phyloP scores from a whole-genome alignment of 805 yeast genomes.

The Kodamaea laetipori region DNA sequence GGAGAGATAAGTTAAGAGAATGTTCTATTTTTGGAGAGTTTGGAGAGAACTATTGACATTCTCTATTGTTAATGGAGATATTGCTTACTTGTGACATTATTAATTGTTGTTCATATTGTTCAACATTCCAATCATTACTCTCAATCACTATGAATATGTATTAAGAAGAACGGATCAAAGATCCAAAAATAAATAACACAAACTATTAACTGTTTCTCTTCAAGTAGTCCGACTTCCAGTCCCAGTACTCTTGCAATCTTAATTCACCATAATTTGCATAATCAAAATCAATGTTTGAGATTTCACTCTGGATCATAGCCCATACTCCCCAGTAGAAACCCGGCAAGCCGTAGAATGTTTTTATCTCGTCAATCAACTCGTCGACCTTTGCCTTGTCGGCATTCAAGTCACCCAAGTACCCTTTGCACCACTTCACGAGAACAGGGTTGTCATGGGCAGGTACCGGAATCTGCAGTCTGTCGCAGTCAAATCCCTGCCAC shows the following conservation, averaged over 20 bases:
- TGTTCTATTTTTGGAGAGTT: no score
- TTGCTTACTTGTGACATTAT: no score
- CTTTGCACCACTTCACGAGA: constrained; percentile 58
- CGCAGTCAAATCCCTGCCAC: constrained; percentile 83
- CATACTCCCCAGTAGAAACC: constrained; percentile 87
- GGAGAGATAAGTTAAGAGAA: constrained; percentile 18
- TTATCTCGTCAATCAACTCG: constrained; percentile 55
- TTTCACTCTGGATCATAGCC: constrained; percentile 73
- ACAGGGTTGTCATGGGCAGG: constrained; percentile 47
- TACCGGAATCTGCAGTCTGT: constrained; percentile 56
- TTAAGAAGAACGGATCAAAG: neutral
- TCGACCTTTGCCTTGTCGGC: constrained; percentile 38
- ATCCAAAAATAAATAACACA: constrained; percentile 1
- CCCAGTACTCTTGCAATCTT: constrained; percentile 67
- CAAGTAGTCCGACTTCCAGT: constrained; percentile 52
- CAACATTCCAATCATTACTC: no score
- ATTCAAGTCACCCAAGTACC: constrained; percentile 47
- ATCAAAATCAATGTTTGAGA: constrained; percentile 72
- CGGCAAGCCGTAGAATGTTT: constrained; percentile 70
- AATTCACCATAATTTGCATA: constrained; percentile 60
- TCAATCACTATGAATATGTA: neutral
- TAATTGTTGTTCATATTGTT: no score
- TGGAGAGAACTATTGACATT: no score
- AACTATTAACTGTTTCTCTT: constrained; percentile 2
- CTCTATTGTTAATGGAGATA: no score